Base-by-base conservation (phyloP, 116 monocot species). In the Trichopus zeylanicus region DNA sequence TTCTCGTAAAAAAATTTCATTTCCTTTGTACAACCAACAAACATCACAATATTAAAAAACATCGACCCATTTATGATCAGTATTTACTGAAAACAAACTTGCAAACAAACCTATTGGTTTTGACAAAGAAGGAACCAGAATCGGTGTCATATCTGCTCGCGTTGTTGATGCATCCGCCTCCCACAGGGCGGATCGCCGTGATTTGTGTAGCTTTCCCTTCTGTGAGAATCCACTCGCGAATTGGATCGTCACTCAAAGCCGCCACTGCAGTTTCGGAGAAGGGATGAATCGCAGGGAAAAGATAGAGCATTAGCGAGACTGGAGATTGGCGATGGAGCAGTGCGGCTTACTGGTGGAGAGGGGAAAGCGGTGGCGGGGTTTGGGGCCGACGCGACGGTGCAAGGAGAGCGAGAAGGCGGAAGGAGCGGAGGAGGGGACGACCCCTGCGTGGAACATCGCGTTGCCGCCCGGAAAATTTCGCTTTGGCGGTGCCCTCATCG, bases 121-220 rank as follows among this genome's bases (percentile, higher is more conserved):
- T 95, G 8, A 90, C 90, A 55, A 95, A 95, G 60, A 90, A 95
- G 23, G 87, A 72, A 32, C 87, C 90, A 29, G 63, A 55, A 60
- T 95, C 90, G 32, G 90, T 89, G 28, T 84, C 86, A 58, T 90
- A 95, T 64, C 79, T 67, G 63, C 69, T 75, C 18, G 94, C 89
- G 59, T 65, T 29, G 66, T 86, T 95, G 57, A 95, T 89, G 64
- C 94, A 95, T 15, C 94, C 94, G 48, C 94, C 94, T 0, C 89
- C 89, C 38, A 95, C 63, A 7, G 89, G 55, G 64, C 71, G 69
- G 26, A 83, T 86, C 51, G 78, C 65, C n/a, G 63, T 83, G 52
- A 95, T 86, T 10, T 78, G 6, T 3, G 75, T 83, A 35, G 89
- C 86, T 65, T 79, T 89, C 29, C 94, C 94, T 77, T 89, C 83